Evolutionary conservation across 2,329 filamentous ascomycete genomes (phyloP).

Genomic region (Colletotrichum shisoi): DNA sequence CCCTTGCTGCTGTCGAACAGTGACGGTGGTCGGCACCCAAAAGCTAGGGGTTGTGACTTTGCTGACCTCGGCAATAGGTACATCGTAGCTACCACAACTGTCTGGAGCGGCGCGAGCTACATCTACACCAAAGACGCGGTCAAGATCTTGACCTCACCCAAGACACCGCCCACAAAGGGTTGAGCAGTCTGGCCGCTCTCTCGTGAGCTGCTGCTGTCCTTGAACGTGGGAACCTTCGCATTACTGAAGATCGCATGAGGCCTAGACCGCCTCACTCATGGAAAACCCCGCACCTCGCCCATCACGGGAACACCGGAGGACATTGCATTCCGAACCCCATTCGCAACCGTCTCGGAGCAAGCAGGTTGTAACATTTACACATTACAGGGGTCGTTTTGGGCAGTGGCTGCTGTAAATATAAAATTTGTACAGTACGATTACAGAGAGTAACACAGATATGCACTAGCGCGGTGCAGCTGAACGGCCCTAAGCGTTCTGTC

Average conservation of each 20-base stretch:
- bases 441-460: background rate
- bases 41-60: background rate
- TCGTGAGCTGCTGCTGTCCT: background rate
- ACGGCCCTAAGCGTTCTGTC: background rate
- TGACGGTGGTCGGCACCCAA: too few relatives aligned
- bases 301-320: background rate
- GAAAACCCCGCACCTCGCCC: background rate
- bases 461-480: background rate
- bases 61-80: slow-evolving; percentile 65
- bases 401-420: background rate
- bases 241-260: background rate
- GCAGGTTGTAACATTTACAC: background rate
- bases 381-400: slow-evolving; percentile 6
- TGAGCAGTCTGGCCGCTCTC: background rate
- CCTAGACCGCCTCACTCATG: background rate
- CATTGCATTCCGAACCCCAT: background rate
- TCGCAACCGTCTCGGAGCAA: background rate
- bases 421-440: slow-evolving; percentile 14
- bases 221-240: background rate
- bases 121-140: slow-evolving; percentile 90
- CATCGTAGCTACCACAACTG: slow-evolving; percentile 84
- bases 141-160: slow-evolving; percentile 70
- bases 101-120: slow-evolving; percentile 95
- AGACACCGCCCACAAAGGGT: slow-evolving; percentile 4
- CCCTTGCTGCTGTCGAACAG: too few relatives aligned